phyloP scores from a whole-genome alignment of 371 early-diverging fungal genomes.

The Mucor saturninus region DNA sequence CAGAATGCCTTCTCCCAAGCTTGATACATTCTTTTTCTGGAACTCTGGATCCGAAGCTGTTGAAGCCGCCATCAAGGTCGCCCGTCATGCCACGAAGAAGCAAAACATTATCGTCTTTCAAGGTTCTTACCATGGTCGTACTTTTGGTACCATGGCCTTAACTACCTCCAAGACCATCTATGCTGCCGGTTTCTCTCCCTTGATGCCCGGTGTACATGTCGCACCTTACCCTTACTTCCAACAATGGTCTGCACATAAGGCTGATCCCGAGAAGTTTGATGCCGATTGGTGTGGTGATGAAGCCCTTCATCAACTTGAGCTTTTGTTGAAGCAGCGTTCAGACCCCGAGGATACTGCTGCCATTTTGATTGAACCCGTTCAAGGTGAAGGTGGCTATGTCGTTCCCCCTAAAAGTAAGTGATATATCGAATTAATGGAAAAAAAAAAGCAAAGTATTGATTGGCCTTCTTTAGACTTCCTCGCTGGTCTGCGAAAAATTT shows the following conservation, averaged over 20 bases:
- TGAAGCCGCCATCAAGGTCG: constrained; percentile 61
- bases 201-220: constrained; percentile 64
- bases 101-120: constrained; percentile 61
- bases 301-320: constrained; percentile 52
- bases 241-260: constrained; percentile 52
- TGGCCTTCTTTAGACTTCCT: constrained; percentile 51
- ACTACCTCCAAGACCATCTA: constrained; percentile 65
- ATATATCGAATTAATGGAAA: background rate
- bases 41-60: constrained; percentile 69
- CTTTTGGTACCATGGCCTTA: constrained; percentile 61
- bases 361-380: constrained; percentile 79
- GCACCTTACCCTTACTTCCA: constrained; percentile 59
- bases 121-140: constrained; percentile 64
- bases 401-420: constrained; percentile 44
- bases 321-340: constrained; percentile 54
- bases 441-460: background rate
- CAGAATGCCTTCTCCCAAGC: constrained; percentile 51
- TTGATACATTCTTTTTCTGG: constrained; percentile 64
- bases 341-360: constrained; percentile 69
- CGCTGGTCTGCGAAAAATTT: constrained; percentile 64
- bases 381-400: constrained; percentile 87
- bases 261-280: constrained; percentile 43
- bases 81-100: constrained; percentile 62
- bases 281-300: constrained; percentile 54
- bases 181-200: constrained; percentile 53